These are phyloP conservation scores for Rhynchosporium graminicola DNA, from an alignment of 2,329 filamentous ascomycete genomes.

Conservation along the genomic window DNA sequence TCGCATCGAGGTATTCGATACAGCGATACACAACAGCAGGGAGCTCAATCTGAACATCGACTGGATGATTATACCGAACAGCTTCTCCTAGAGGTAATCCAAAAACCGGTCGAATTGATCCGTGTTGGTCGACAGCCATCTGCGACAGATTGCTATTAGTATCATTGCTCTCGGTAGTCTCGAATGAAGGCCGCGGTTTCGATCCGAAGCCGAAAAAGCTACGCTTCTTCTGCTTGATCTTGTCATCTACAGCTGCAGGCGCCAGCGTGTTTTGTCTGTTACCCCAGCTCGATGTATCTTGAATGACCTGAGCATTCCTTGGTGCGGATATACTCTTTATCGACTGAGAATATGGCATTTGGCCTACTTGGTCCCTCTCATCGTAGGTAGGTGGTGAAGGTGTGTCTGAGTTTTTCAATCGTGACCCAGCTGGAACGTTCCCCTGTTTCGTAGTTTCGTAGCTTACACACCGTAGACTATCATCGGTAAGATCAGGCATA, in stretches of 20 bases:
- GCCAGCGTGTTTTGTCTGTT: constrained; percentile 62
- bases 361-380: constrained; percentile 36
- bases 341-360: constrained; percentile 39
- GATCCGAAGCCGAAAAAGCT: constrained; percentile 71
- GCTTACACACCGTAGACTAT: constrained; percentile 41
- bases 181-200: constrained; percentile 59
- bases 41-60: constrained; percentile 71
- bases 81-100: constrained; percentile 84
- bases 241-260: constrained; percentile 65
- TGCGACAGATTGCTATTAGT: constrained; percentile 47
- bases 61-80: constrained; percentile 75
- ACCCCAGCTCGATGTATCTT: constrained; percentile 84
- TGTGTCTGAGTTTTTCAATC: constrained; percentile 37
- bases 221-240: constrained; percentile 74
- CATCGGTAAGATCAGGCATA: constrained; percentile 43
- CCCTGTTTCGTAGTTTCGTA: constrained; percentile 44
- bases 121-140: constrained; percentile 47
- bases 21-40: constrained; percentile 95
- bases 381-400: constrained; percentile 38
- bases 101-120: constrained; percentile 72
- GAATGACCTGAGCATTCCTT: constrained; percentile 80
- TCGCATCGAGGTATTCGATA: constrained; percentile 85
- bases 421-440: constrained; percentile 38
- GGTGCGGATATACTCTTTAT: constrained; percentile 75
- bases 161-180: constrained; percentile 58